A percentile compares a stretch with the other conserved stretches of the same genome.
These are phyloP conservation scores for Aphanocladium album DNA, from an alignment of 2,329 filamentous ascomycete genomes.

Conservation along the genomic window DNA sequence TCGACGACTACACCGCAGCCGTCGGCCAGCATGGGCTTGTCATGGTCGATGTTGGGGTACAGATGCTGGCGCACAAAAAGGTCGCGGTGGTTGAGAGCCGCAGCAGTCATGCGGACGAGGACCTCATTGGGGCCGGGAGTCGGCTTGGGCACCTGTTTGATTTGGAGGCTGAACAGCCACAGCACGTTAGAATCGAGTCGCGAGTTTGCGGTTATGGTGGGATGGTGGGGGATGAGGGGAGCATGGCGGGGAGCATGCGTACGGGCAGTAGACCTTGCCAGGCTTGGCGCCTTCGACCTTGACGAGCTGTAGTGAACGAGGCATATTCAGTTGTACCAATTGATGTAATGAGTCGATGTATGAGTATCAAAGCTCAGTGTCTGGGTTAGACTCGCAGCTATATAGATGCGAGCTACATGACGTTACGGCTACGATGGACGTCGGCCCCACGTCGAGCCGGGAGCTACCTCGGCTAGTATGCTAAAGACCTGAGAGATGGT, in stretches of 20 bases:
- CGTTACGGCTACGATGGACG: neutral
- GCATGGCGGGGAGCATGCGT: conserved; percentile 21
- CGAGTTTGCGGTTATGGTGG: neutral
- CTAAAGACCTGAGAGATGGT: neutral
- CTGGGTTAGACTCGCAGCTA: neutral
- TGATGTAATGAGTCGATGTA: neutral
- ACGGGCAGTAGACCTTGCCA: conserved; percentile 83
- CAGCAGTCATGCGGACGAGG: conserved; percentile 69
- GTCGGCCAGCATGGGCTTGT: conserved; percentile 74
- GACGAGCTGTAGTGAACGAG: conserved; percentile 56
- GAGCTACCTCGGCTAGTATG: conserved; percentile 9
- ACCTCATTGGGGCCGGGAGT: conserved; percentile 62
- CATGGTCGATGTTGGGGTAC: conserved; percentile 81
- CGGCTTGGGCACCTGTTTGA: conserved; percentile 59
- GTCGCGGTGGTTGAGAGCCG: conserved; percentile 90
- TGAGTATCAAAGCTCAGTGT: neutral
- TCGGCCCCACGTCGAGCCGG: neutral
- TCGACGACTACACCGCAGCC: conserved; percentile 70
- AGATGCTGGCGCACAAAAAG: conserved; percentile 89
- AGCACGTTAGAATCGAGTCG: neutral
- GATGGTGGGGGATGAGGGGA: neutral
- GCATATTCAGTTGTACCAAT: conserved; percentile 33
- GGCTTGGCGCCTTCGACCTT: conserved; percentile 71
- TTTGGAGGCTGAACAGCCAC: conserved; percentile 41
- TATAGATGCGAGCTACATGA: neutral